A percentile compares a stretch with the other conserved stretches of the same genome.
Evolutionary conservation across 208 protist species (phyloP).

Genomic region (Crithidia expoeki): DNA sequence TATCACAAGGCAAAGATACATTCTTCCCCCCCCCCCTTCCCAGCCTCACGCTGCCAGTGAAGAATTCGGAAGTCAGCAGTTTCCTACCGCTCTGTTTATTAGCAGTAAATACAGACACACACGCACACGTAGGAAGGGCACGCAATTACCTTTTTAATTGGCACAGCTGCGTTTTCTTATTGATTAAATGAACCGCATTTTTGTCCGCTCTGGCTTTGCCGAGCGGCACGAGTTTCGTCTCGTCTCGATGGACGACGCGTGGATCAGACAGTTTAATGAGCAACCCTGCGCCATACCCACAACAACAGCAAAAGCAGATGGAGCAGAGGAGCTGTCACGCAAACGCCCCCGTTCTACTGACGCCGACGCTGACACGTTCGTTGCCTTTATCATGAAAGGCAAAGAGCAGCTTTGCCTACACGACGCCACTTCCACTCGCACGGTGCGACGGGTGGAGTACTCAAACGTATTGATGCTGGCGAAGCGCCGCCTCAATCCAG

Average conservation of each 20-base stretch:
- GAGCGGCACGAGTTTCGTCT: conserved; percentile 46
- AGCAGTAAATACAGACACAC: neutral
- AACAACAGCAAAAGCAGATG: neutral
- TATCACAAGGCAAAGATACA: too few species aligned
- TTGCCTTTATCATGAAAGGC: conserved; percentile 55
- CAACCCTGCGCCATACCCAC: neutral
- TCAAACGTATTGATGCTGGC: conserved; percentile 78
- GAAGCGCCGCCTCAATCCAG: conserved; percentile 19
- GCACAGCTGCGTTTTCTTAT: too few species aligned
- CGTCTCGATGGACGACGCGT: conserved; percentile 44
- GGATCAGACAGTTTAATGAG: conserved; percentile 19
- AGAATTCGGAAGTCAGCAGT: neutral
- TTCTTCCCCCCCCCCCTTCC: too few species aligned
- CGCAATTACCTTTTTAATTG: too few species aligned
- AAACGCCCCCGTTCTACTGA: neutral
- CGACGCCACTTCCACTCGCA: conserved; percentile 35
- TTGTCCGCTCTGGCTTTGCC: conserved; percentile 47
- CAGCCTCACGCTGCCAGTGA: too few species aligned
- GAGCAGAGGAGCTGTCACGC: neutral
- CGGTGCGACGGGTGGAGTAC: conserved; percentile 77
- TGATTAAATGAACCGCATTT: conserved; percentile 65
- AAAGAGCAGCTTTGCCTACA: conserved; percentile 39
- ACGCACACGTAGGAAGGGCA: conserved; percentile 3
- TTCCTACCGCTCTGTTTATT: neutral
- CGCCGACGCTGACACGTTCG: conserved; percentile 4